Percentiles rank a stretch among this genome's conserved stretches.
These are phyloP conservation scores for Vachellia collinsii DNA, from an alignment of 306 rosid genomes.

Conservation along the genomic window DNA sequence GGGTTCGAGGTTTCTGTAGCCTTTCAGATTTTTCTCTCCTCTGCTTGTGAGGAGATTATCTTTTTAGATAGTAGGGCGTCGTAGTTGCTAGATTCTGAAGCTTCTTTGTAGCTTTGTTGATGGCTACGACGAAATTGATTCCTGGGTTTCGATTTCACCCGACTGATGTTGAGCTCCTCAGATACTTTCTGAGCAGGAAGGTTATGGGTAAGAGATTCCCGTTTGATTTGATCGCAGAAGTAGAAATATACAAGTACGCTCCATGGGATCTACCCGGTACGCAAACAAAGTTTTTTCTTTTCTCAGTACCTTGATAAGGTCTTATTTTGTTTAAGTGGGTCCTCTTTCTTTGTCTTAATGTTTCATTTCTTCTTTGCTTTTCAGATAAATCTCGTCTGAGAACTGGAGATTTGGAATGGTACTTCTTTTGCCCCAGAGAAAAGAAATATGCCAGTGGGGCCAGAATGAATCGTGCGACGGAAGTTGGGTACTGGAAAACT, in stretches of 20 bases:
- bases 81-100: constrained; percentile 31
- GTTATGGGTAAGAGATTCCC: constrained; percentile 44
- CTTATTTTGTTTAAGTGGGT: not conserved
- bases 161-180: constrained; percentile 75
- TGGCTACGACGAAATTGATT: constrained; percentile 40
- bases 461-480: constrained; percentile 72
- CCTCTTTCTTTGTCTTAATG: not conserved
- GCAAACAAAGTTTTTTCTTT: not conserved
- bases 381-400: constrained; percentile 58
- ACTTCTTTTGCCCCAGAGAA: constrained; percentile 69
- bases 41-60: constrained; percentile 4
- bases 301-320: not conserved
- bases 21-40: not conserved
- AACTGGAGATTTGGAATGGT: constrained; percentile 74
- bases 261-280: constrained; percentile 96
- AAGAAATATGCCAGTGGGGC: constrained; percentile 69
- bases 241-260: constrained; percentile 66
- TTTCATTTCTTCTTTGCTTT: constrained; percentile 6
- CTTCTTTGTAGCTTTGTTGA: constrained; percentile 30
- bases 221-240: constrained; percentile 53
- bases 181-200: constrained; percentile 72
- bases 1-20: constrained; percentile 1
- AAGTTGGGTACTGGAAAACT: constrained; percentile 80
- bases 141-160: constrained; percentile 95
- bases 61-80: constrained; percentile 19